These are phyloP conservation scores for Candida sojae DNA, from an alignment of 1,139 yeast genomes.

Conservation along the genomic window DNA sequence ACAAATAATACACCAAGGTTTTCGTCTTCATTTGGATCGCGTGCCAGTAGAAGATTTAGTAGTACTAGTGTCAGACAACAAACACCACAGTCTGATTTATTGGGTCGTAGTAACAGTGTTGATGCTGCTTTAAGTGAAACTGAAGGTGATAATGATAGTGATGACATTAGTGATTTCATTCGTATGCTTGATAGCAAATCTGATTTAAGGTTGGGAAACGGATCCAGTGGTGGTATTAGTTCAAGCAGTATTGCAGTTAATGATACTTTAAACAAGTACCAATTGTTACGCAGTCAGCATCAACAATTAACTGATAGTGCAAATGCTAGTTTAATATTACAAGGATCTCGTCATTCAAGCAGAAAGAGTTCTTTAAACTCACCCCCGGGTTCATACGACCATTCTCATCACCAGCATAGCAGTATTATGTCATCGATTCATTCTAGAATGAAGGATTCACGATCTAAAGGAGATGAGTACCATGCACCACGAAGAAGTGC, in stretches of 20 bases:
- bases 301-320: conserved; percentile 56
- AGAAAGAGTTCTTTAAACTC: conserved; percentile 36
- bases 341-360: conserved; percentile 26
- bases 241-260: conserved; percentile 5
- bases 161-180: conserved; percentile 79
- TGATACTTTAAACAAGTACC: conserved; percentile 37
- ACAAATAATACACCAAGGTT: conserved; percentile 44
- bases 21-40: conserved; percentile 58
- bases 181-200: conserved; percentile 73
- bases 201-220: conserved; percentile 41
- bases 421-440: conserved; percentile 13
- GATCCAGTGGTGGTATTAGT: conserved; percentile 5
- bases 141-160: conserved; percentile 62
- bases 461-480: conserved; percentile 20
- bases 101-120: conserved; percentile 19
- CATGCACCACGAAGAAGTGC: conserved; percentile 2
- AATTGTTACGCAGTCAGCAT: conserved; percentile 40
- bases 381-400: conserved; percentile 20
- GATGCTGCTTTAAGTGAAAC: conserved; percentile 44
- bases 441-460: conserved; percentile 39
- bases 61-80: conserved; percentile 38
- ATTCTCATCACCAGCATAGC: conserved; percentile 8
- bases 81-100: conserved; percentile 20
- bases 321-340: conserved; percentile 41
- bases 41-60: conserved; percentile 47